These are phyloP conservation scores for Suhomyces bokatorum DNA, from an alignment of 1,139 yeast genomes.

Conservation along the genomic window DNA sequence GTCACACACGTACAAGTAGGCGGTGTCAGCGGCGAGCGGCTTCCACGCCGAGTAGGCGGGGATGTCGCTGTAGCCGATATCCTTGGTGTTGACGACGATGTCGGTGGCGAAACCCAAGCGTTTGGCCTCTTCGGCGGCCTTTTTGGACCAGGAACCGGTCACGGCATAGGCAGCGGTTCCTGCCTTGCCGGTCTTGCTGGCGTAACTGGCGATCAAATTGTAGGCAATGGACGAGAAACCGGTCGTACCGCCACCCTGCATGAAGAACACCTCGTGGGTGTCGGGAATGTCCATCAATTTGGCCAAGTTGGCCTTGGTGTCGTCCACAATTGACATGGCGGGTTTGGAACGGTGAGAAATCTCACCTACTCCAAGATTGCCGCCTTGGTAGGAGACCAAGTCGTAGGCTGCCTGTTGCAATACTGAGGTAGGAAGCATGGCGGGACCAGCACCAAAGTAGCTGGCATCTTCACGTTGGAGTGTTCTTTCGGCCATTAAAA, in stretches of 20 bases:
- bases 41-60: conserved; percentile 70
- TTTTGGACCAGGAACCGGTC: conserved; percentile 92
- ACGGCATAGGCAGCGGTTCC: conserved; percentile 87
- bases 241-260: conserved; percentile 98
- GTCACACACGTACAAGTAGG: conserved; percentile 89
- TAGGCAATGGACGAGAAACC: conserved; percentile 89
- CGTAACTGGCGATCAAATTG: conserved; percentile 75
- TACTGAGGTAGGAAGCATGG: conserved; percentile 79
- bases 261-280: conserved; percentile 87
- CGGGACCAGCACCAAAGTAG: conserved; percentile 98
- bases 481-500: conserved; percentile 12
- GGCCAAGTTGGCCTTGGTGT: conserved; percentile 65
- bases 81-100: conserved; percentile 65
- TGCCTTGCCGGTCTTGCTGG: conserved; percentile 62
- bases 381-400: conserved; percentile 63
- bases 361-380: conserved; percentile 89
- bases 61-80: conserved; percentile 63
- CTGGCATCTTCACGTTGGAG: conserved; percentile 70
- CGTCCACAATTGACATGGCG: conserved; percentile 74
- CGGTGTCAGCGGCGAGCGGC: conserved; percentile 54
- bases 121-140: conserved; percentile 80
- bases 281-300: conserved; percentile 77
- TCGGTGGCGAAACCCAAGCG: conserved; percentile 81
- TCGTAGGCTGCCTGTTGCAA: conserved; percentile 87
- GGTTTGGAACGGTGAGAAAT: conserved; percentile 90